phyloP scores from a whole-genome alignment of 2,329 filamentous ascomycete genomes.

The Arthrobotrys musiformis region DNA sequence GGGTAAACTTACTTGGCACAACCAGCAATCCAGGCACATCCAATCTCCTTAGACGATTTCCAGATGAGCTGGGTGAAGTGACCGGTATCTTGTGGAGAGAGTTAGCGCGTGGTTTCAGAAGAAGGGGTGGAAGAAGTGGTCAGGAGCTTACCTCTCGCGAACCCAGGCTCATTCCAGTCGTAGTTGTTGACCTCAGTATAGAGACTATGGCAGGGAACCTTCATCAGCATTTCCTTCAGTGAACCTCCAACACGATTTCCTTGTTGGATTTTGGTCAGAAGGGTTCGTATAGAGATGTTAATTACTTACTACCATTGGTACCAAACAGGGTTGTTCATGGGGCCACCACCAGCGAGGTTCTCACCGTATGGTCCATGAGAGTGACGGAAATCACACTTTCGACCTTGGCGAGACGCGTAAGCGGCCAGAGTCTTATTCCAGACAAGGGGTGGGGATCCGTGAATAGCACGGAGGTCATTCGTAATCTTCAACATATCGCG shows the following conservation, averaged over 20 bases:
- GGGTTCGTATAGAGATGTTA: neutral
- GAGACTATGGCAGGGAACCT: conserved; percentile 17
- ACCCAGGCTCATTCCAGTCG: conserved; percentile 43
- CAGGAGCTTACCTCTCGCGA: conserved; percentile 30
- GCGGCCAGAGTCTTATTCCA: conserved; percentile 50
- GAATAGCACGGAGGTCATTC: conserved; percentile 49
- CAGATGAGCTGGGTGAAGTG: conserved; percentile 81
- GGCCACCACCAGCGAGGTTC: conserved; percentile 50
- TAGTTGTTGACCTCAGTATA: conserved; percentile 50
- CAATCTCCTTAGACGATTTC: conserved; percentile 71
- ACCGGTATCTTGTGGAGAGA: conserved; percentile 66
- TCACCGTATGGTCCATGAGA: conserved; percentile 53
- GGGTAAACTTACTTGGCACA: conserved; percentile 41
- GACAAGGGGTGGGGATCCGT: conserved; percentile 29
- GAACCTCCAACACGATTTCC: conserved; percentile 18
- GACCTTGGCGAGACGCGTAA: conserved; percentile 37
- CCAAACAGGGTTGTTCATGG: conserved; percentile 56
- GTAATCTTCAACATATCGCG: conserved; percentile 51
- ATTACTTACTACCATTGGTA: conserved; percentile 55
- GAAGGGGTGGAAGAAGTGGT: neutral
- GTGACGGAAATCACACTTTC: conserved; percentile 45
- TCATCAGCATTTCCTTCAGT: neutral
- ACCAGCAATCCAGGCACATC: conserved; percentile 65
- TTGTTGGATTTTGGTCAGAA: conserved; percentile 35
- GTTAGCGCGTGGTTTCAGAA: neutral